Evolutionary conservation across 2,329 filamentous ascomycete species (phyloP).

Genomic region (Celoporthe dispersa): DNA sequence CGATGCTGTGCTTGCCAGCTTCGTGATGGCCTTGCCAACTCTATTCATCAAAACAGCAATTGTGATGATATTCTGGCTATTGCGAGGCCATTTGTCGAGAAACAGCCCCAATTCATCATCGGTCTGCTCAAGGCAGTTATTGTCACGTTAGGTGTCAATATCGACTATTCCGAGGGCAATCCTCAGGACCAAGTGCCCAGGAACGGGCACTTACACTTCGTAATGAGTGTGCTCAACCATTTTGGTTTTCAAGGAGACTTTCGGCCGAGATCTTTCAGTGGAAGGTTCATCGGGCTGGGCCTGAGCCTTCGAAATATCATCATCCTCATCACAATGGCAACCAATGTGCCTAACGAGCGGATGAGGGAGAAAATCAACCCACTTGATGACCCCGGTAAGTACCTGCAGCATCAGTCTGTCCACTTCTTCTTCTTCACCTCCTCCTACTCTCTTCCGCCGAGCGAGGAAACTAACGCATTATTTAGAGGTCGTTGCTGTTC

Average conservation of each 20-base stretch:
- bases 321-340: conserved; percentile 67
- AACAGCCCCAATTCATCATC: conserved; percentile 57
- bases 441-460: not conserved
- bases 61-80: conserved; percentile 76
- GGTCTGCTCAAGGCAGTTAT: conserved; percentile 71
- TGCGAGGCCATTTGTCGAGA: conserved; percentile 54
- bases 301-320: conserved; percentile 76
- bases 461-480: not conserved
- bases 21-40: conserved; percentile 58
- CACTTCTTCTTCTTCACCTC: conserved; percentile 1
- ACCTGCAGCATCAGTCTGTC: not conserved
- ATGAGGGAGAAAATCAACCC: conserved; percentile 61
- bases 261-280: conserved; percentile 64
- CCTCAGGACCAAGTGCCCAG: conserved; percentile 73
- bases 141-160: conserved; percentile 69
- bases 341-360: conserved; percentile 55
- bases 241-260: conserved; percentile 73
- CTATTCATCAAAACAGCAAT: conserved; percentile 51
- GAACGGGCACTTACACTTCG: conserved; percentile 74
- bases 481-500: conserved; percentile 71
- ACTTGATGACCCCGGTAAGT: conserved; percentile 65
- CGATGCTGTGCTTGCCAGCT: conserved; percentile 62
- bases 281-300: conserved; percentile 75
- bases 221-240: conserved; percentile 77
- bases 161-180: conserved; percentile 81